A percentile compares a stretch with the other conserved stretches of the same genome.
These are phyloP conservation scores for Racocetra persica DNA, from an alignment of 371 early-diverging fungal species.

Conservation along the genomic window DNA sequence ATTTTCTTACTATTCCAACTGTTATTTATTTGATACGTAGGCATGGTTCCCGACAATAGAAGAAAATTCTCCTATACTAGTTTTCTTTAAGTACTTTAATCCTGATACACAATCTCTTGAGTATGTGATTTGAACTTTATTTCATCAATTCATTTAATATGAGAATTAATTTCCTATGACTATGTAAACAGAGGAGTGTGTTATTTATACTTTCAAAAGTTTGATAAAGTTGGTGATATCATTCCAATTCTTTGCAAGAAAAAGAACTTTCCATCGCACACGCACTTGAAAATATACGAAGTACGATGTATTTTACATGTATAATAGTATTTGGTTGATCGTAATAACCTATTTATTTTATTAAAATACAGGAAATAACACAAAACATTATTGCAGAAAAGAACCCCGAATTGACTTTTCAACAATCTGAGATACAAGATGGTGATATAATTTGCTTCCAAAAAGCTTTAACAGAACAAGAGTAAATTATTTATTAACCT, in stretches of 20 bases:
- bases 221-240: conserved; percentile 65
- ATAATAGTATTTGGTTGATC: background rate
- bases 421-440: conserved; percentile 73
- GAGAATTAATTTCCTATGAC: background rate
- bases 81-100: too few relatives aligned
- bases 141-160: conserved; percentile 11
- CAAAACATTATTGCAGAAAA: conserved; percentile 85
- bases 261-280: conserved; percentile 64
- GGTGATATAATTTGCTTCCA: conserved; percentile 94
- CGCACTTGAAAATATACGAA: conserved; percentile 75
- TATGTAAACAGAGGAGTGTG: conserved; percentile 63
- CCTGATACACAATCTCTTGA: conserved; percentile 13
- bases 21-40: too few relatives aligned
- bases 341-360: too few relatives aligned
- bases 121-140: too few relatives aligned
- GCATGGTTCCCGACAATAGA: too few relatives aligned
- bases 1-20: conserved; percentile 32
- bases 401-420: conserved; percentile 52
- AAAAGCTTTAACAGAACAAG: conserved; percentile 58
- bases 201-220: conserved; percentile 64
- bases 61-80: too few relatives aligned
- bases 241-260: conserved; percentile 47
- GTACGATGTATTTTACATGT: conserved; percentile 45
- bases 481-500: conserved; percentile 52
- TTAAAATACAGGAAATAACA: conserved; percentile 77